Percentiles rank a stretch among this genome's conserved stretches.
Conservation (phyloP, 2,329 filamentous ascomycete genomes). For the Dactylellina sp. region DNA sequence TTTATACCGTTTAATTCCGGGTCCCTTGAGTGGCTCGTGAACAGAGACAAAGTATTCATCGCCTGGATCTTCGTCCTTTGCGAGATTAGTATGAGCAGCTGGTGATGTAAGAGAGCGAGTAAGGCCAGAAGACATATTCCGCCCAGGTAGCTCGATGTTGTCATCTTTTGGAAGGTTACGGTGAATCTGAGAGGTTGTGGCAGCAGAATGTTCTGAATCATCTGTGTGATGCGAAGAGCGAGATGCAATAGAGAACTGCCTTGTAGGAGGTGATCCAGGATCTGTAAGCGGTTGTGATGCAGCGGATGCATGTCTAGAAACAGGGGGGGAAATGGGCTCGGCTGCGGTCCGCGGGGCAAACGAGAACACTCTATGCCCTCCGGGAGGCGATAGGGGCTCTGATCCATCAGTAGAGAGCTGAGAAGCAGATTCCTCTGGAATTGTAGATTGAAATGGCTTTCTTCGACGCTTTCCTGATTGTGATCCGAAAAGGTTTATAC, state of each 20-base stretch:
- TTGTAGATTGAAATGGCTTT: conserved; percentile 54
- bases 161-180: conserved; percentile 65
- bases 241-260: conserved; percentile 48
- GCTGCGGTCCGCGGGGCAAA: conserved; percentile 53
- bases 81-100: conserved; percentile 48
- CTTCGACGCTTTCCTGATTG: conserved; percentile 58
- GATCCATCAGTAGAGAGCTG: conserved; percentile 44
- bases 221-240: conserved; percentile 48
- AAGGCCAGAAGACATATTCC: conserved; percentile 69
- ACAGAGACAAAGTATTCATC: conserved; percentile 56
- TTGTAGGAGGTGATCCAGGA: conserved; percentile 46
- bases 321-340: conserved; percentile 51
- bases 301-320: conserved; percentile 43
- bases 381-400: conserved; percentile 42
- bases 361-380: conserved; percentile 44
- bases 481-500: conserved; percentile 58
- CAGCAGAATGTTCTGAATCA: conserved; percentile 38
- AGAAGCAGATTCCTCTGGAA: conserved; percentile 51
- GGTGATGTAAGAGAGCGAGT: conserved; percentile 67
- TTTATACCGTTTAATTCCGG: conserved; percentile 71
- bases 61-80: conserved; percentile 44
- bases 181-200: conserved; percentile 46
- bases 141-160: conserved; percentile 65
- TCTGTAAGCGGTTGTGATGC: conserved; percentile 38
- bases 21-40: conserved; percentile 39